Conservation (phyloP, 2,329 filamentous ascomycete species). For the Aspergillus neoniger region DNA sequence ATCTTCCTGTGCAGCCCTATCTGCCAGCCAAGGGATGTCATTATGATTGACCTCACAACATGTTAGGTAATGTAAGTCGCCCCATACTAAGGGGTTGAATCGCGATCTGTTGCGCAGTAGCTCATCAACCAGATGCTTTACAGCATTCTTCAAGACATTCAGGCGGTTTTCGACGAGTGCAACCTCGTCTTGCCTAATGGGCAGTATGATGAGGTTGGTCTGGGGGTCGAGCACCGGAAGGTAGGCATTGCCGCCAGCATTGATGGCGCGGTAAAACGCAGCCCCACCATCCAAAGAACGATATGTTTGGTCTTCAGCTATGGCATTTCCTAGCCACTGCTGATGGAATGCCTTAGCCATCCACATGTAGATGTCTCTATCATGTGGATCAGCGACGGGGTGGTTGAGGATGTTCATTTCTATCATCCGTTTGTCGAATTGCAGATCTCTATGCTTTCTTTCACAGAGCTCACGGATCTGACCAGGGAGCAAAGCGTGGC, state of each 20-base stretch:
- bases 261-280: conserved; percentile 46
- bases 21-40: conserved; percentile 13
- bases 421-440: conserved; percentile 26
- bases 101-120: conserved; percentile 43
- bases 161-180: conserved; percentile 30
- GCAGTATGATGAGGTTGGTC: conserved; percentile 26
- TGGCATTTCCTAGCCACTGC: conserved; percentile 49
- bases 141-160: conserved; percentile 42
- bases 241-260: conserved; percentile 44
- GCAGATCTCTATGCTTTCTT: conserved; percentile 28
- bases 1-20: neutral
- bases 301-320: conserved; percentile 43
- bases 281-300: conserved; percentile 49
- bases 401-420: conserved; percentile 33
- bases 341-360: conserved; percentile 27
- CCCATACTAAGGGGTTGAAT: conserved; percentile 37
- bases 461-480: conserved; percentile 26
- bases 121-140: conserved; percentile 34
- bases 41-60: conserved; percentile 41
- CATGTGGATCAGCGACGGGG: conserved; percentile 2
- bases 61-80: conserved; percentile 46
- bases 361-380: conserved; percentile 11
- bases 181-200: conserved; percentile 30
- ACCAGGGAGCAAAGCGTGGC: conserved; percentile 21
- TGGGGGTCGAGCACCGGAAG: conserved; percentile 38